Evolutionary conservation across 2,329 filamentous ascomycete species (phyloP).

Genomic region (Aureobasidium sp.): DNA sequence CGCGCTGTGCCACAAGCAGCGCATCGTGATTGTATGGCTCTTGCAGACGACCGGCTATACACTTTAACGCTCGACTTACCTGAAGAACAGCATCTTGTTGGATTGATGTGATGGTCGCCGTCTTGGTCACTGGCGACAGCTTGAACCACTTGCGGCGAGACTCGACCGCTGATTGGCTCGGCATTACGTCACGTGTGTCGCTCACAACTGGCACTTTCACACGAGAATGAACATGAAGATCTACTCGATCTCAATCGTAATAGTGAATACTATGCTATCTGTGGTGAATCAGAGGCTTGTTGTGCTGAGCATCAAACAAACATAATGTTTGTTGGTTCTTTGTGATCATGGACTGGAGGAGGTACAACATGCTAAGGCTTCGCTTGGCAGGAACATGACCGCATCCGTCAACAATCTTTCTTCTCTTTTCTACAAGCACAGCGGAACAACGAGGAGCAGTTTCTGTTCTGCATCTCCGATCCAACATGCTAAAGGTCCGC

Average conservation of each 20-base stretch:
- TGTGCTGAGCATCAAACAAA: not conserved
- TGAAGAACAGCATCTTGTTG: constrained; percentile 26
- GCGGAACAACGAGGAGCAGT: too few relatives aligned
- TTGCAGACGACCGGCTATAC: not conserved
- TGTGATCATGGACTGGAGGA: not conserved
- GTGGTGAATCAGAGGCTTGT: not conserved
- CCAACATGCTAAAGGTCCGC: not conserved
- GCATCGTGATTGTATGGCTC: too few relatives aligned
- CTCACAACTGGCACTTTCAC: not conserved
- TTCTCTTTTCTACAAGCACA: not conserved
- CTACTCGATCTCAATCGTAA: not conserved
- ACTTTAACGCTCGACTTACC: constrained; percentile 13
- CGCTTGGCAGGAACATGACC: constrained; percentile 1
- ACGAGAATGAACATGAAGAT: not conserved
- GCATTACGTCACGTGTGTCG: constrained; percentile 3
- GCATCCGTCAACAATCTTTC: not conserved
- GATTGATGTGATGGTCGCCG: not conserved
- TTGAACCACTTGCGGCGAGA: not conserved
- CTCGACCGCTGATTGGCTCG: not conserved
- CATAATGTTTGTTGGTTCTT: too few relatives aligned
- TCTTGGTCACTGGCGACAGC: not conserved
- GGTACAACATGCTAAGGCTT: not conserved
- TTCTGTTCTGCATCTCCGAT: not conserved
- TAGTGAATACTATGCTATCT: not conserved
- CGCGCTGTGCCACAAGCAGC: not conserved